Evolutionary conservation across 2,329 filamentous ascomycete species (phyloP).

Genomic region (Aspergillus sp.): DNA sequence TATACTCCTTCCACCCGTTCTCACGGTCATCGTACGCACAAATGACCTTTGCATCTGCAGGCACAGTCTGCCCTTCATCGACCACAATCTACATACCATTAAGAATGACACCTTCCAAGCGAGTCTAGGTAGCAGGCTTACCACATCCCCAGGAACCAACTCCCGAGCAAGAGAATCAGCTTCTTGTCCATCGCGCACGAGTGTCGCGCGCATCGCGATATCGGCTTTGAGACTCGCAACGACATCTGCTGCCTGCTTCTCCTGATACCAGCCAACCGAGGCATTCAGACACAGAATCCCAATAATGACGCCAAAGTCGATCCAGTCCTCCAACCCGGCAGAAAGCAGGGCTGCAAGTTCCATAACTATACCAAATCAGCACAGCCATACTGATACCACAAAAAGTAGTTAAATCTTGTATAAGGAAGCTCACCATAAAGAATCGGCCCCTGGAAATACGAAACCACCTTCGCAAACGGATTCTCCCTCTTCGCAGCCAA

Average conservation of each 20-base stretch:
- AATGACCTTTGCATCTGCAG: constrained; percentile 69
- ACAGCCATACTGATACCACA: neutral
- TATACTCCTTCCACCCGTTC: constrained; percentile 66
- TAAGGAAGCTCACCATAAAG: constrained; percentile 61
- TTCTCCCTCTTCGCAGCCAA: constrained; percentile 76
- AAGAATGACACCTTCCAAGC: neutral
- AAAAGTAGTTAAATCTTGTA: too few species aligned
- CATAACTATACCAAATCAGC: constrained; percentile 54
- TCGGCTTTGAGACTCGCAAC: constrained; percentile 75
- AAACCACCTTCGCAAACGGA: constrained; percentile 69
- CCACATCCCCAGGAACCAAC: constrained; percentile 74
- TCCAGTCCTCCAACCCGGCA: constrained; percentile 71
- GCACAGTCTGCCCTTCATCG: constrained; percentile 69
- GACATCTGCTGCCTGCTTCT: constrained; percentile 77
- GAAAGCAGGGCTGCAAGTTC: constrained; percentile 72
- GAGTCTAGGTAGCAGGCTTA: constrained; percentile 33
- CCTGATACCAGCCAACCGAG: constrained; percentile 76
- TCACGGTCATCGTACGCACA: constrained; percentile 65
- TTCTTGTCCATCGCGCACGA: constrained; percentile 66
- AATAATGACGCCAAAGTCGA: constrained; percentile 76
- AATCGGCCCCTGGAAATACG: constrained; percentile 74
- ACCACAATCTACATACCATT: constrained; percentile 57
- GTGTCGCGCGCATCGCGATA: constrained; percentile 70
- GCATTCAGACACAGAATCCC: constrained; percentile 74
- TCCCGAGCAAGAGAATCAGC: constrained; percentile 68